Evolutionary conservation across 2,329 filamentous ascomycete species (phyloP).

Genomic region (Metarhizium humberi): DNA sequence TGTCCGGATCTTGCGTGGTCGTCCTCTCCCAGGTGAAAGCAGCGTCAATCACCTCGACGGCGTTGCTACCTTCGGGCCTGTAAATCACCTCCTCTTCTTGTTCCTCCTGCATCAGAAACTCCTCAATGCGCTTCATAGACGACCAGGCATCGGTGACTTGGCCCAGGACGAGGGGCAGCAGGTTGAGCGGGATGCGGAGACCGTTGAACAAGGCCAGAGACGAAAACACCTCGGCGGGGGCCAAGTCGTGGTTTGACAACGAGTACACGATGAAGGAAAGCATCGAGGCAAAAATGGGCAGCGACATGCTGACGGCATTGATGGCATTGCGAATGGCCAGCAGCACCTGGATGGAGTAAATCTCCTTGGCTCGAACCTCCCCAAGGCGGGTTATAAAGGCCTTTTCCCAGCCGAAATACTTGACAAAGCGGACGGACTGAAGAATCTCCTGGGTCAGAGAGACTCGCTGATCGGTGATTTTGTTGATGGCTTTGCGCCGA

Average conservation of each 20-base stretch:
- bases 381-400: slow-evolving; percentile 72
- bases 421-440: slow-evolving; percentile 86
- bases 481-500: slow-evolving; percentile 75
- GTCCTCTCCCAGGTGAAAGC: slow-evolving; percentile 82
- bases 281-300: slow-evolving; percentile 94
- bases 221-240: slow-evolving; percentile 77
- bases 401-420: slow-evolving; percentile 92
- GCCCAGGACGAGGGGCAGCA: slow-evolving; percentile 79
- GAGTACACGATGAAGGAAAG: slow-evolving; percentile 81
- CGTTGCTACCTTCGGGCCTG: slow-evolving; percentile 50
- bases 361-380: slow-evolving; percentile 66
- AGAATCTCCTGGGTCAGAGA: slow-evolving; percentile 88
- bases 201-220: slow-evolving; percentile 91
- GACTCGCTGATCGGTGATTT: slow-evolving; percentile 86
- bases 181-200: slow-evolving; percentile 78
- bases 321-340: slow-evolving; percentile 78
- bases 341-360: slow-evolving; percentile 73
- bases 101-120: slow-evolving; percentile 82
- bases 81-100: slow-evolving; percentile 58
- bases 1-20: slow-evolving; percentile 43
- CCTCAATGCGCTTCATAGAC: slow-evolving; percentile 75
- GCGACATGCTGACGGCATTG: slow-evolving; percentile 72
- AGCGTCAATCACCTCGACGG: slow-evolving; percentile 62
- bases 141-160: slow-evolving; percentile 85
- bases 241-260: slow-evolving; percentile 55